Evolutionary conservation across 2,329 filamentous ascomycete species (phyloP), one percentile per base, ranked within the genome.

Genomic region (Beauveria caledonica): DNA sequence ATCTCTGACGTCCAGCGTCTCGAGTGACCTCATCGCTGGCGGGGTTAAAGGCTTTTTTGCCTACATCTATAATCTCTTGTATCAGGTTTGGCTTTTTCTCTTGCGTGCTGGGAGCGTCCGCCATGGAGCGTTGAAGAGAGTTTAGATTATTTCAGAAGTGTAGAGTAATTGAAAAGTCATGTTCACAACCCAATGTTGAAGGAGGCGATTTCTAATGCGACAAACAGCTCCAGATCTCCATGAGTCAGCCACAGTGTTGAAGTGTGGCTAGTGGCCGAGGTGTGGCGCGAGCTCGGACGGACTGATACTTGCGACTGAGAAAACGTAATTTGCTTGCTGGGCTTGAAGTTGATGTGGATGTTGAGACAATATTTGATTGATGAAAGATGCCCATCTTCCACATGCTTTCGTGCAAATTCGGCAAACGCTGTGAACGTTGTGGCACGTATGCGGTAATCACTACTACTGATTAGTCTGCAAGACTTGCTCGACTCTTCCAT

Each of bases 11-110:
- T 11, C 75, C 74, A 3, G 69, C 68, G 59, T 73, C 67, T 48
- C 73, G 73, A 9, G 67, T 68, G 44, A 67, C 65, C 8, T 68
- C 66, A 46, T 74, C 69, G 11, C 67, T 64, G 4, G 69, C 72
- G 2, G 81, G 80, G 55, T 78, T 72, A 61, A 81, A 84, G 1
- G 81, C 81, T 46, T 74, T 77, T 29, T 72, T 77, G 5, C 77
- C 80, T 15, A 73, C 68, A 45, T 76, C 71, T 39, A 77, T 68
- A 42, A 76, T 67, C 0, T 67, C 62, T 36, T 75, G 70, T 23
- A 71, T 65, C 36, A 76, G 63, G 21, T 71, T 74, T 4, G 70
- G 64, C 44, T 68, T 65, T 6, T 66, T 39, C 13, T 58, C 59
- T 27, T 62, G 19, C 17, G 64, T 58, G 36, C 63, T 60, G 1